Percentiles rank a stretch among this genome's conserved stretches.
These are phyloP conservation scores for Suillus plorans DNA, from an alignment of 768 basidiomycete genomes.

Conservation along the genomic window DNA sequence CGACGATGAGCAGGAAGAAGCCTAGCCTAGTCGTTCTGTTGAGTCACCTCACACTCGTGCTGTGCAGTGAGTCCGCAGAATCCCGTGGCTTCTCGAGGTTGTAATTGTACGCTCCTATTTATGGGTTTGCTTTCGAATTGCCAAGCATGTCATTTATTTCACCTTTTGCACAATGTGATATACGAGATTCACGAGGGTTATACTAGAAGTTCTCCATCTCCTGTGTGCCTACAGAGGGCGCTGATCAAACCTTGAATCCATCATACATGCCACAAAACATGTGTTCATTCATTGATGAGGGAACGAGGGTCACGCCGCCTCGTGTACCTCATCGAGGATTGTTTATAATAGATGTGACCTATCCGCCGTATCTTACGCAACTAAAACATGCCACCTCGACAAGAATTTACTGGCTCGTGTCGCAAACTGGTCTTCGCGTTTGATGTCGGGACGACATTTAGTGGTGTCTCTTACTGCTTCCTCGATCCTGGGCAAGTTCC, in stretches of 20 bases:
- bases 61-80: not conserved
- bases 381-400: constrained; percentile 28
- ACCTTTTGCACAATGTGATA: not conserved
- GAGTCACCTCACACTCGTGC: not conserved
- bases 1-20: constrained; percentile 20
- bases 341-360: constrained; percentile 1
- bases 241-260: not conserved
- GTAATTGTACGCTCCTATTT: constrained; percentile 5
- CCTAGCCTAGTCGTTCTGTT: not conserved
- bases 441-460: constrained; percentile 53
- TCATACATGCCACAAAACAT: constrained; percentile 1
- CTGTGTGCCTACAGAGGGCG: not conserved
- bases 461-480: constrained; percentile 45
- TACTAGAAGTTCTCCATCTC: not conserved
- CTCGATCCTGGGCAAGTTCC: constrained; percentile 31
- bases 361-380: not conserved
- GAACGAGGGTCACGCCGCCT: constrained; percentile 1
- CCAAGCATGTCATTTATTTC: not conserved
- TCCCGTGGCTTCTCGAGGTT: not conserved
- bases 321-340: not conserved
- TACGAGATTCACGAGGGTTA: not conserved
- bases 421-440: constrained; percentile 49
- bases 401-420: constrained; percentile 39
- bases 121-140: not conserved
- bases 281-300: not conserved